Conservation (phyloP, 441 rosid genomes). For the Jatropha multifida region DNA sequence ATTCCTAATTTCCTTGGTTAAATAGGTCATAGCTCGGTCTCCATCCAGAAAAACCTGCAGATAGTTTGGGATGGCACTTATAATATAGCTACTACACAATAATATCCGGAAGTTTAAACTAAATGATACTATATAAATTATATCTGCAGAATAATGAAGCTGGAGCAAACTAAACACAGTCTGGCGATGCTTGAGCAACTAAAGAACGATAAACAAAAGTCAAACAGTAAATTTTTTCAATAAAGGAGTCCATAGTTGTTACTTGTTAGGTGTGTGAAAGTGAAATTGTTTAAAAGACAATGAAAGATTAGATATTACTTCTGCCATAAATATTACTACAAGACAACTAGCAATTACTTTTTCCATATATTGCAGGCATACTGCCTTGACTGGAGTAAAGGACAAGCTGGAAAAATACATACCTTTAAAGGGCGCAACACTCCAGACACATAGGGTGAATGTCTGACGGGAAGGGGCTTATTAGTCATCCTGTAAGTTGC, state of each 20-base stretch:
- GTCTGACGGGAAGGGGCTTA: constrained; percentile 91
- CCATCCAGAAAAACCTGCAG: constrained; percentile 75
- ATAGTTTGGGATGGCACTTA: not conserved
- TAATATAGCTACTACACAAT: not conserved
- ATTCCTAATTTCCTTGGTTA: constrained; percentile 57
- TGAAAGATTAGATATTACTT: not conserved
- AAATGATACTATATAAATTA: not conserved
- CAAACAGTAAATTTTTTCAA: not conserved
- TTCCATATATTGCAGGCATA: not conserved
- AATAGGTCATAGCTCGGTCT: constrained; percentile 61
- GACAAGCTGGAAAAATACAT: constrained; percentile 15
- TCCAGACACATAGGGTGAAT: constrained; percentile 85
- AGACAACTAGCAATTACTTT: not conserved
- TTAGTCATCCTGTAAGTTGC: constrained; percentile 90
- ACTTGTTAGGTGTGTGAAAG: not conserved
- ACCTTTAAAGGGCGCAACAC: constrained; percentile 84
- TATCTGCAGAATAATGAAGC: not conserved
- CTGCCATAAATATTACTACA: not conserved
- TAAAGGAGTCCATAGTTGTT: not conserved
- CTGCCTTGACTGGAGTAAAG: not conserved
- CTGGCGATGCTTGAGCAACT: no score
- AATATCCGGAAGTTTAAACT: not conserved
- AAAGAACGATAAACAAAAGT: not conserved
- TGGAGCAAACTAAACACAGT: not conserved
- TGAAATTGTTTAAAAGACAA: not conserved